A percentile compares a stretch with the other conserved stretches of the same genome.
Evolutionary conservation across 345 rosid species (phyloP).

Genomic region (Eucalyptus regnans): DNA sequence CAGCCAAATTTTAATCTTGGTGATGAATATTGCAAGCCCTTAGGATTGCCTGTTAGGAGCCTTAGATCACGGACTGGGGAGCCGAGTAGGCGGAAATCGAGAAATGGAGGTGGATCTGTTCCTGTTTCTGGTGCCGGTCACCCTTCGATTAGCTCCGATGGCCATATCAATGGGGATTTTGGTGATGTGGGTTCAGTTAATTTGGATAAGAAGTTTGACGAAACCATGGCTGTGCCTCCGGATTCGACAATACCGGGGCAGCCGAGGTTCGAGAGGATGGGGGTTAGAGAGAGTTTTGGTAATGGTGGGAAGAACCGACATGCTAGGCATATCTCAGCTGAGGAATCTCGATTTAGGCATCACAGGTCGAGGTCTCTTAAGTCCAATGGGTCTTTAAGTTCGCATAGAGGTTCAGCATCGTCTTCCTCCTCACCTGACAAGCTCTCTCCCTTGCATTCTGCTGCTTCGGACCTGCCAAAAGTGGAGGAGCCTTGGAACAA

Average conservation of each 20-base stretch:
- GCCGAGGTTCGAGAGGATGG: conserved; percentile 29
- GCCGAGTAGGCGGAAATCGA: background rate
- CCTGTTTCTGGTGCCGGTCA: conserved; percentile 11
- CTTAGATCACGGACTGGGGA: conserved; percentile 23
- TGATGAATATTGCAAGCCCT: conserved; percentile 16
- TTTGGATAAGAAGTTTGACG: conserved; percentile 21
- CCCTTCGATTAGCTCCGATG: conserved; percentile 8
- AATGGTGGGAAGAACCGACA: conserved; percentile 10
- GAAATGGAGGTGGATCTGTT: conserved; percentile 15
- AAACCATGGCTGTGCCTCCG: conserved; percentile 2
- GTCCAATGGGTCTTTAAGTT: conserved; percentile 29
- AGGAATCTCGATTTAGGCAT: conserved; percentile 39
- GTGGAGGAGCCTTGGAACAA: conserved; percentile 25
- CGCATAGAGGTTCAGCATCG: conserved; percentile 27
- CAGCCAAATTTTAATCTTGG: conserved; percentile 26
- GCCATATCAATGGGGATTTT: conserved; percentile 7
- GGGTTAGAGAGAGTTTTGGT: conserved; percentile 10
- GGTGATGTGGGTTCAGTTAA: conserved; percentile 13
- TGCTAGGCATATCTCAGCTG: conserved; percentile 49
- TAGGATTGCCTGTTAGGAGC: conserved; percentile 83
- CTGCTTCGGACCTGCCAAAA: conserved; percentile 16
- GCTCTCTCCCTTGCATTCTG: conserved; percentile 30
- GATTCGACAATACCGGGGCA: conserved; percentile 26
- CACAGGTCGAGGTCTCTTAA: conserved; percentile 26
- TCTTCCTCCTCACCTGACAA: conserved; percentile 12